phyloP scores from a whole-genome alignment of 2,329 filamentous ascomycete genomes.

The Calonectria pteridis region DNA sequence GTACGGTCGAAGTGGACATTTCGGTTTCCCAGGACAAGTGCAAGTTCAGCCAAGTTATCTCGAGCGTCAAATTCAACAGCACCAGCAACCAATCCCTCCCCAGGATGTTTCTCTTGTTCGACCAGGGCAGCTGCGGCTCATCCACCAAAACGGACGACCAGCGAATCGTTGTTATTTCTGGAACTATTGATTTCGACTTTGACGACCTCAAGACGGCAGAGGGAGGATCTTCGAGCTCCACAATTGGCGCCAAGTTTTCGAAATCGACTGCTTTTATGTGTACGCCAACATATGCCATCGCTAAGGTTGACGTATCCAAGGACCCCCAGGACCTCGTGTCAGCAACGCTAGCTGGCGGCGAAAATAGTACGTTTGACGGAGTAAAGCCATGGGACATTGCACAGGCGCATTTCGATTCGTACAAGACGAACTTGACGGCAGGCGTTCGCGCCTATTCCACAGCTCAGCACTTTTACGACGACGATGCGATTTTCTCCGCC shows the following conservation, averaged over 20 bases:
- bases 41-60: constrained; percentile 33
- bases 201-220: constrained; percentile 32
- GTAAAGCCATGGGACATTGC: constrained; percentile 38
- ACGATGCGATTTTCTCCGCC: constrained; percentile 43
- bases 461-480: constrained; percentile 35
- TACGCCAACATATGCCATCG: constrained; percentile 38
- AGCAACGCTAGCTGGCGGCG: constrained; percentile 1
- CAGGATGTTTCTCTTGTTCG: constrained; percentile 34
- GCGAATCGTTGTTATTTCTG: constrained; percentile 39
- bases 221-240: constrained; percentile 21
- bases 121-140: constrained; percentile 32
- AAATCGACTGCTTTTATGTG: constrained; percentile 37
- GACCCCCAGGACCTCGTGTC: constrained; percentile 32
- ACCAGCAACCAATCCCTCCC: constrained; percentile 27
- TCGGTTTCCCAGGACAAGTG: constrained; percentile 42
- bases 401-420: constrained; percentile 36
- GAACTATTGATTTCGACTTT: constrained; percentile 33
- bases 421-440: constrained; percentile 19
- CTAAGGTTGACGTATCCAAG: constrained; percentile 34
- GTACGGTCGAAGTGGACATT: constrained; percentile 44
- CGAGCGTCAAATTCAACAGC: constrained; percentile 32
- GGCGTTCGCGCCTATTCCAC: constrained; percentile 14
- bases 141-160: constrained; percentile 35
- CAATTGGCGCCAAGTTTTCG: constrained; percentile 27
- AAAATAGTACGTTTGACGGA: constrained; percentile 35